Evolutionary conservation across 129 eudicot genomes (phyloP).

Genomic region (Chrysanthemum seticuspe): DNA sequence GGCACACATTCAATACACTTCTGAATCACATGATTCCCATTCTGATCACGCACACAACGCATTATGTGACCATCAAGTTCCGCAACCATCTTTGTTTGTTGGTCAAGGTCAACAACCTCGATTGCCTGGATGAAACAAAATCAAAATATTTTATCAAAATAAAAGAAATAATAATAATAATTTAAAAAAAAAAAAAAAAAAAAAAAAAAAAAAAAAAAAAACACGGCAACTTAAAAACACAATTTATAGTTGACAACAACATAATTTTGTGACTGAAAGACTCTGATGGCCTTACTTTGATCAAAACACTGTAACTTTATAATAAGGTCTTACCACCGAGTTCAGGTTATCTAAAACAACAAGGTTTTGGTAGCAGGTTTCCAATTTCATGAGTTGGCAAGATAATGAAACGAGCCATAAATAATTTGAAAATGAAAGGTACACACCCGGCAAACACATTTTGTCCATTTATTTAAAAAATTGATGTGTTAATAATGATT

Average conservation of each 20-base stretch:
- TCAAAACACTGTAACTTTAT: not conserved
- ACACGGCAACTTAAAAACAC: not conserved
- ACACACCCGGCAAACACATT: too few relatives aligned
- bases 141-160: not conserved
- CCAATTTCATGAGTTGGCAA: too few relatives aligned
- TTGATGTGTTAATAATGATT: too few relatives aligned
- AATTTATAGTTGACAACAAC: not conserved
- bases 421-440: too few relatives aligned
- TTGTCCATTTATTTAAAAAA: too few relatives aligned
- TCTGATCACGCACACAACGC: conserved; percentile 90
- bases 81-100: conserved; percentile 68
- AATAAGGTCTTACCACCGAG: not conserved
- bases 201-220: too few relatives aligned
- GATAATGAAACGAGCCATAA: too few relatives aligned
- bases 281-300: not conserved
- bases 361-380: not conserved
- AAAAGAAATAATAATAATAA: too few relatives aligned
- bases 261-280: not conserved
- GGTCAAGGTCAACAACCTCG: conserved; percentile 78
- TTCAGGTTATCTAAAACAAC: not conserved
- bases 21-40: conserved; percentile 86
- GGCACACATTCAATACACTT: conserved; percentile 86
- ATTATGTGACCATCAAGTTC: conserved; percentile 85
- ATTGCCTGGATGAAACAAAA: conserved; percentile 48
- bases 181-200: too few relatives aligned